These are phyloP conservation scores for Cruciata laevipes DNA, from an alignment of 257 asterid species.

Conservation along the genomic window DNA sequence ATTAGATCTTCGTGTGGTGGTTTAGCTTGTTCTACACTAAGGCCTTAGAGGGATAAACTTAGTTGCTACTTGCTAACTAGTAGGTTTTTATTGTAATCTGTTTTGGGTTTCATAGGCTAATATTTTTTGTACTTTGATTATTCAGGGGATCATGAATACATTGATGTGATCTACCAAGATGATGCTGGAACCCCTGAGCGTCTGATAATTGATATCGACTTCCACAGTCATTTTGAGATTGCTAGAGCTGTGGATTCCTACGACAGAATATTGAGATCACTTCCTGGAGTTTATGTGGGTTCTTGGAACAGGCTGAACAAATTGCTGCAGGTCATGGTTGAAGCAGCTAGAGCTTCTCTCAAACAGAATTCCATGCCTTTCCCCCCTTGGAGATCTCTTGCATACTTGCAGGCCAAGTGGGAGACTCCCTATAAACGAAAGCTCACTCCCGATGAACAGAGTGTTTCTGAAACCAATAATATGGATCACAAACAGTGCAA, in stretches of 20 bases:
- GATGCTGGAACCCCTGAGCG: constrained; percentile 40
- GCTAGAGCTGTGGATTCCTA: constrained; percentile 80
- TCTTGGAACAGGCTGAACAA: constrained; percentile 45
- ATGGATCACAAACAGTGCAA: constrained; percentile 43
- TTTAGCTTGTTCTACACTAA: neutral
- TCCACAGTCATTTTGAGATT: constrained; percentile 72
- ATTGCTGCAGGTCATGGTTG: constrained; percentile 64
- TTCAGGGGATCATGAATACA: constrained; percentile 72
- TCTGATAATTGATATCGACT: constrained; percentile 54
- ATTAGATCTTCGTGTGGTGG: neutral
- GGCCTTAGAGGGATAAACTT: neutral
- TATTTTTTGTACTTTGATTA: neutral
- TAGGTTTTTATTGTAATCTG: neutral
- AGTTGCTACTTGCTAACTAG: neutral
- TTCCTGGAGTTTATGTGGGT: constrained; percentile 64
- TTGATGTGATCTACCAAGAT: constrained; percentile 38
- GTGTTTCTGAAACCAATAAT: neutral
- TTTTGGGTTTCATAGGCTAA: neutral
- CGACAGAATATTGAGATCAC: constrained; percentile 42
- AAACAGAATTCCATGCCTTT: constrained; percentile 79
- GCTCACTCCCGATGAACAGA: constrained; percentile 19
- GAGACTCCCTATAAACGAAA: constrained; percentile 44
- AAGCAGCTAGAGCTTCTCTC: constrained; percentile 62
- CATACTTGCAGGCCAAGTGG: constrained; percentile 66
- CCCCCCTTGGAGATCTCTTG: constrained; percentile 74